Conservation (phyloP, 2,329 filamentous ascomycete genomes). For the Clarireedia paspali region DNA sequence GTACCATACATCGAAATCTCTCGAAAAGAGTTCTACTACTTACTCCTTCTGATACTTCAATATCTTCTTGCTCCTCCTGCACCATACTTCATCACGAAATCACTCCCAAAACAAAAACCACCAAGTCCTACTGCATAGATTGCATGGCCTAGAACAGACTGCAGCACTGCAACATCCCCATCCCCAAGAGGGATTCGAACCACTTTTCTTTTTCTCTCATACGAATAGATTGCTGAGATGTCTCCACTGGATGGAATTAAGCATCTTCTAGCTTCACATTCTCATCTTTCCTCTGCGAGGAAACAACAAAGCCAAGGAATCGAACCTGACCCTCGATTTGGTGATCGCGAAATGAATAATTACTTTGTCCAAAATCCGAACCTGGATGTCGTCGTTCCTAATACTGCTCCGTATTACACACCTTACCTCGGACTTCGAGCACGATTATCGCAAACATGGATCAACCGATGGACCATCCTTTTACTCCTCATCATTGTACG, state of each 20-base stretch:
- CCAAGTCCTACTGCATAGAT: background rate
- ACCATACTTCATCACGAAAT: background rate
- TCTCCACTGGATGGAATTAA: constrained; percentile 27
- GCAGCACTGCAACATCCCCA: background rate
- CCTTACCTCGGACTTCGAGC: constrained; percentile 88
- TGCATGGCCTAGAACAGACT: background rate
- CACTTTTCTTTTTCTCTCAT: background rate
- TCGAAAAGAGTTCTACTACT: background rate
- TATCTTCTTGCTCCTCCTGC: background rate
- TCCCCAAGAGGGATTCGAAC: no score
- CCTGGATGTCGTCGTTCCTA: constrained; percentile 18
- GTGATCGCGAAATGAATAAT: constrained; percentile 26
- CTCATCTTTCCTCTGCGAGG: constrained; percentile 29
- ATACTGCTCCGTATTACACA: constrained; percentile 64
- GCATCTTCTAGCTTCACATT: constrained; percentile 24
- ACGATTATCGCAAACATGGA: constrained; percentile 90
- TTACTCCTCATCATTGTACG: constrained; percentile 78
- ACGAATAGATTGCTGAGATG: constrained; percentile 25
- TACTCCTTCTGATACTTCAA: background rate
- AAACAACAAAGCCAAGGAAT: constrained; percentile 21
- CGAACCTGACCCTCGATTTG: constrained; percentile 32
- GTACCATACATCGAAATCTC: background rate
- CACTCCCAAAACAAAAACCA: background rate
- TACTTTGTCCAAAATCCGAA: constrained; percentile 14
- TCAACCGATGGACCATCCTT: constrained; percentile 94